phyloP scores from a whole-genome alignment of 257 asterid genomes.

The Cinchona pubescens region DNA sequence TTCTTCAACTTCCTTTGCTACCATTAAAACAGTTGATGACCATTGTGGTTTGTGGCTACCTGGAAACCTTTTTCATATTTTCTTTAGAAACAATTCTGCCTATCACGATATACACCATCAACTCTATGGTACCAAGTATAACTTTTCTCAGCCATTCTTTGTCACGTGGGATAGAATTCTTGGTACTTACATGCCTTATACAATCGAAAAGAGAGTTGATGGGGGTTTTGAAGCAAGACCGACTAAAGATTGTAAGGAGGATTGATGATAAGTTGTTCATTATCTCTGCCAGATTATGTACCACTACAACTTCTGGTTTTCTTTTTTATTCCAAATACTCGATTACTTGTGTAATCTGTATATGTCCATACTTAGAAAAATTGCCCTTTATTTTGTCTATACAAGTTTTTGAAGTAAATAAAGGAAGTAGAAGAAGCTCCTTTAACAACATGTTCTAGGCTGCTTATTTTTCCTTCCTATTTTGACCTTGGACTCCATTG shows the following conservation, averaged over 20 bases:
- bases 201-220: slow-evolving; percentile 62
- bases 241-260: slow-evolving; percentile 55
- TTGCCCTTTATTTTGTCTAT: slow-evolving; percentile 15
- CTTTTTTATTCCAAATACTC: slow-evolving; percentile 16
- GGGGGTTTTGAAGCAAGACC: slow-evolving; percentile 88
- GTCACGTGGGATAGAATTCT: slow-evolving; percentile 82
- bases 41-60: slow-evolving; percentile 95
- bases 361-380: slow-evolving; percentile 29
- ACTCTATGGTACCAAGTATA: slow-evolving; percentile 75
- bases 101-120: slow-evolving; percentile 93
- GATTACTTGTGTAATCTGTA: slow-evolving; percentile 38
- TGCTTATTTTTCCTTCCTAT: not conserved
- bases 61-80: slow-evolving; percentile 68
- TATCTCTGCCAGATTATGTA: slow-evolving; percentile 31
- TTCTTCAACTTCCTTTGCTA: slow-evolving; percentile 91
- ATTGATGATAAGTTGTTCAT: slow-evolving; percentile 23
- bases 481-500: not conserved
- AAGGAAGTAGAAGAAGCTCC: slow-evolving; percentile 21
- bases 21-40: slow-evolving; percentile 85
- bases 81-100: slow-evolving; percentile 79
- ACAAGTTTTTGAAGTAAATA: slow-evolving; percentile 24
- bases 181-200: slow-evolving; percentile 84
- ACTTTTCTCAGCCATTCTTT: slow-evolving; percentile 91
- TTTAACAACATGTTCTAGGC: not conserved
- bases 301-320: slow-evolving; percentile 26